Base-by-base conservation (phyloP, 495 filamentous ascomycete species). In the Choiromyces venosus region DNA sequence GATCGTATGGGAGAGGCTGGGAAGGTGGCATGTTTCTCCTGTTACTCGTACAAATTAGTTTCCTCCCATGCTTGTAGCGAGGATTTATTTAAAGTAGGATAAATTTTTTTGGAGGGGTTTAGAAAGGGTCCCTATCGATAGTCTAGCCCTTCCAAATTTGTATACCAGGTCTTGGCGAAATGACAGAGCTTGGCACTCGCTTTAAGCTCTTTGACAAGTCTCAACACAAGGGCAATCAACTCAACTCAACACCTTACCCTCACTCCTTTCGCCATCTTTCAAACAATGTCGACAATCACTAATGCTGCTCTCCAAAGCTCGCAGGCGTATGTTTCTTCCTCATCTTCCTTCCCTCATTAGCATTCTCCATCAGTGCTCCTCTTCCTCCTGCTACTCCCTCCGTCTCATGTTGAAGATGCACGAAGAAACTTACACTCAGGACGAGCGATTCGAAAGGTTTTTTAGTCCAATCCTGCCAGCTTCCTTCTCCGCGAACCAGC, bases 401-500 rank as follows among this genome's bases (percentile, higher is more conserved):
- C 52, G n/a, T 33, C 52, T 9, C 12, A 1, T 4, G 10, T 29
- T 61, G 52, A n/a, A 33, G 33, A 14, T 29, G 25, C 10, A 14
- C 25, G 25, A 61, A 61, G 25, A 61, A 61, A 18, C 52, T 61
- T 61, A 61, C 52, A 33, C 52, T 33, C 52, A 61, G 25, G 52
- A 29, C 10, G 52, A 61, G 52, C 52, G 52, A 61, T 61, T 61
- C 25, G 52, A 61, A 25, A 25, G 14, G 33, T 61, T 33, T 61
- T 61, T 61, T 52, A 91, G 89, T 7, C 94, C 94, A 3, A 90
- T 89, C 74, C 86, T 91, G 65, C 93, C 94, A 39, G 90, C 90
- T 67, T 83, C 87, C 70, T 99, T 99, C 87, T 91, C 92, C 79
- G 89, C 86, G 56, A 92, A 94, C 82, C 95, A 99, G 84, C 92